Conservation (phyloP, 345 rosid species). For the Reutealis trisperma region DNA sequence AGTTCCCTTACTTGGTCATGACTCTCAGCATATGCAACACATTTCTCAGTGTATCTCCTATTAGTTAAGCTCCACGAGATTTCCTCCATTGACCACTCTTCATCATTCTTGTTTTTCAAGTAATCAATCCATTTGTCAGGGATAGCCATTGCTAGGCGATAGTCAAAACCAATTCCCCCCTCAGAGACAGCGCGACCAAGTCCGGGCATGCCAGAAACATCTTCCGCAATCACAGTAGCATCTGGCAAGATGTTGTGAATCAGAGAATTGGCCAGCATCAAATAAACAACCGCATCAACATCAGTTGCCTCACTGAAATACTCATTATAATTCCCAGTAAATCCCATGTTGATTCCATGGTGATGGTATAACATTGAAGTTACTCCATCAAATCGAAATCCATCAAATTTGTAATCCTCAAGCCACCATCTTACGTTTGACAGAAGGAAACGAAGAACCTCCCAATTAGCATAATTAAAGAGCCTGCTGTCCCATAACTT, state of each 20-base stretch:
- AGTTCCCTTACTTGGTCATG: slow-evolving; percentile 66
- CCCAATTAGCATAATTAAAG: slow-evolving; percentile 83
- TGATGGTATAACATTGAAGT: slow-evolving; percentile 85
- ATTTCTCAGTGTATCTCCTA: slow-evolving; percentile 76
- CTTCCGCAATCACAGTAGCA: slow-evolving; percentile 77
- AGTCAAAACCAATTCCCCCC: slow-evolving; percentile 70
- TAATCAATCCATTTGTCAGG: slow-evolving; percentile 85
- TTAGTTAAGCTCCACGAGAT: slow-evolving; percentile 59
- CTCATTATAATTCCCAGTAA: slow-evolving; percentile 61
- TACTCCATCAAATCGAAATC: slow-evolving; percentile 78
- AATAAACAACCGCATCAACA: slow-evolving; percentile 74
- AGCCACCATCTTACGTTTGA: slow-evolving; percentile 90
- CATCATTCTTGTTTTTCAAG: slow-evolving; percentile 70
- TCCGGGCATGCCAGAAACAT: slow-evolving; percentile 89
- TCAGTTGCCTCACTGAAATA: slow-evolving; percentile 75
- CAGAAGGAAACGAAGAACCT: slow-evolving; percentile 78
- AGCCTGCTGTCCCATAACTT: slow-evolving; percentile 75
- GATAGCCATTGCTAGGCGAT: slow-evolving; percentile 77
- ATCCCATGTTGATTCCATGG: slow-evolving; percentile 65
- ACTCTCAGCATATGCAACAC: slow-evolving; percentile 78
- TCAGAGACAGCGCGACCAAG: slow-evolving; percentile 63
- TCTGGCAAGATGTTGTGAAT: slow-evolving; percentile 64
- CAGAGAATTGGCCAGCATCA: slow-evolving; percentile 70
- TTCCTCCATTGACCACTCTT: slow-evolving; percentile 78
- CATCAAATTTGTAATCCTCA: slow-evolving; percentile 75